A percentile compares a stretch with the other conserved stretches of the same genome.
These are phyloP conservation scores for Pogostemon cablin DNA, from an alignment of 257 asterid species.

Conservation along the genomic window DNA sequence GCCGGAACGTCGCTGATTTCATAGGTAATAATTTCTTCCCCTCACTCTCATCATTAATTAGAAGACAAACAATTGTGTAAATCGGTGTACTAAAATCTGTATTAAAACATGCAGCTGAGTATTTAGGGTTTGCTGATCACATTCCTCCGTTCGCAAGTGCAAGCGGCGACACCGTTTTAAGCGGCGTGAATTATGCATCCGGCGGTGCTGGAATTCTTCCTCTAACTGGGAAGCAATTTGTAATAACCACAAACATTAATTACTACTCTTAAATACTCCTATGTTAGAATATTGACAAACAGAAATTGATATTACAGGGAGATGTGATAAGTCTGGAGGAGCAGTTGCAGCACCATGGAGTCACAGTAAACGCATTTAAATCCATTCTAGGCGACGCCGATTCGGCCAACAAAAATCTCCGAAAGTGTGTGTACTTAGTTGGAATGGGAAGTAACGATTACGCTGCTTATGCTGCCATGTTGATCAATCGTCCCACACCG, in stretches of 20 bases:
- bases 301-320: not conserved
- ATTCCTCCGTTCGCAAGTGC: slow-evolving; percentile 30
- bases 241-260: not conserved
- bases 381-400: not conserved
- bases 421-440: slow-evolving; percentile 23
- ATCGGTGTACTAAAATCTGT: not conserved
- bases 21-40: slow-evolving; percentile 26
- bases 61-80: not conserved
- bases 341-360: slow-evolving; percentile 28
- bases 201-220: slow-evolving; percentile 30
- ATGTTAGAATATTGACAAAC: not conserved
- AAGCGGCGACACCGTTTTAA: not conserved
- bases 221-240: slow-evolving; percentile 23
- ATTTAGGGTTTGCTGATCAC: slow-evolving; percentile 18
- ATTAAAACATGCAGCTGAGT: slow-evolving; percentile 20
- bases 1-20: slow-evolving; percentile 40
- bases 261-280: no score
- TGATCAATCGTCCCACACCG: not conserved
- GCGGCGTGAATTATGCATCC: slow-evolving; percentile 30
- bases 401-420: not conserved
- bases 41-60: no score
- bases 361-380: not conserved
- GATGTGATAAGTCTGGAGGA: slow-evolving; percentile 30
- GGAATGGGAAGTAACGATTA: slow-evolving; percentile 37
- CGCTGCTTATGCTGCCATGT: not conserved